Evolutionary conservation across 1,139 yeast species (phyloP).

Genomic region (Yamadazyma triangularis): DNA sequence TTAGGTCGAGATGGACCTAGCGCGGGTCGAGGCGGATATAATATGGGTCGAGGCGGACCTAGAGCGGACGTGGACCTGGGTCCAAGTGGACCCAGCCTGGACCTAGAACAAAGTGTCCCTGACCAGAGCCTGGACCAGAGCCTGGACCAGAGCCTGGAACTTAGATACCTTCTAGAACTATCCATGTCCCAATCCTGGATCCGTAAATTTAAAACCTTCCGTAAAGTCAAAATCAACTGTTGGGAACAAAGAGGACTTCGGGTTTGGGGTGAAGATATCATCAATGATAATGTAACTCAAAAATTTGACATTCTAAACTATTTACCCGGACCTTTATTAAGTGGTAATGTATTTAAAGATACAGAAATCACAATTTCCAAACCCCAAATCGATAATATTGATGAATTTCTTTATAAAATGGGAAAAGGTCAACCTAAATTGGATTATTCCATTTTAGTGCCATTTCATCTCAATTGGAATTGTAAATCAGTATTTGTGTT

Average conservation of each 20-base stretch:
- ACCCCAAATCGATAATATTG: constrained; percentile 28
- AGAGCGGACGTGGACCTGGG: no score
- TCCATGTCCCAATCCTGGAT: constrained; percentile 75
- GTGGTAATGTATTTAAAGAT: constrained; percentile 27
- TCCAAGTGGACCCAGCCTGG: no score
- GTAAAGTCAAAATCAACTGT: constrained; percentile 17
- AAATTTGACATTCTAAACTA: constrained; percentile 35
- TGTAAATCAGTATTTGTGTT: constrained; percentile 29
- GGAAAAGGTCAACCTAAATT: constrained; percentile 42
- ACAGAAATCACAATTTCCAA: constrained; percentile 25
- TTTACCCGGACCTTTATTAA: constrained; percentile 31
- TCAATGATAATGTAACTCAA: constrained; percentile 25
- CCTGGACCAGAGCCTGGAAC: constrained; percentile 25
- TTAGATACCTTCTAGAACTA: constrained; percentile 30
- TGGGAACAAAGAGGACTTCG: constrained; percentile 24
- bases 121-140: constrained; percentile 24
- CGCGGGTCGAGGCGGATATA: not conserved
- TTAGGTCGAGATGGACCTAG: not conserved
- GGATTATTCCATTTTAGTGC: constrained; percentile 36
- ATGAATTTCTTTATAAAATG: constrained; percentile 30
- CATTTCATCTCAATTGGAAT: constrained; percentile 26
- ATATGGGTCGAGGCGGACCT: not conserved
- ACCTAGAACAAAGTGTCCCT: no score
- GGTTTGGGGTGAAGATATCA: constrained; percentile 35
- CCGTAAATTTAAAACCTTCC: constrained; percentile 25